These are phyloP conservation scores for Lodderomyces jiufengensis DNA, from an alignment of 1,139 yeast species.

Conservation along the genomic window DNA sequence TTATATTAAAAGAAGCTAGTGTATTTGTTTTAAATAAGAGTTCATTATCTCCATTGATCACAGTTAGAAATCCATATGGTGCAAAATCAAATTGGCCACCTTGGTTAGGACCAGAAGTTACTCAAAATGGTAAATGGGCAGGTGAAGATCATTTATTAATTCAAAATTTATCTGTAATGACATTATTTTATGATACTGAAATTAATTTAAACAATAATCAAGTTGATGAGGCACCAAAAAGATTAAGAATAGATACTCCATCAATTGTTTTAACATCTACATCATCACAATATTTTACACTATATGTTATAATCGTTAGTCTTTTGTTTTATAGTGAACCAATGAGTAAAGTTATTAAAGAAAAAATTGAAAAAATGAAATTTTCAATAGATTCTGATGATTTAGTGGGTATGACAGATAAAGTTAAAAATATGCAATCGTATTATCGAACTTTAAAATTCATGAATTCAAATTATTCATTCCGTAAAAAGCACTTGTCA, in stretches of 20 bases:
- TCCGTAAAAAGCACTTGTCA: slow-evolving; percentile 30
- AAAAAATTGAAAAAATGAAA: slow-evolving; percentile 37
- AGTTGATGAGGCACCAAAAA: slow-evolving; percentile 14
- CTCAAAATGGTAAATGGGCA: slow-evolving; percentile 35
- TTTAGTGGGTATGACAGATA: slow-evolving; percentile 26
- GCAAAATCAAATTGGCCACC: slow-evolving; percentile 44
- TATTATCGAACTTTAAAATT: slow-evolving; percentile 23
- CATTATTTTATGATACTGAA: slow-evolving; percentile 31
- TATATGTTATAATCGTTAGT: slow-evolving; percentile 34
- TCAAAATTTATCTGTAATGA: slow-evolving; percentile 37
- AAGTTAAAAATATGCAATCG: slow-evolving; percentile 26
- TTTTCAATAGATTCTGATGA: slow-evolving; percentile 45
- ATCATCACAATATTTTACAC: slow-evolving; percentile 39
- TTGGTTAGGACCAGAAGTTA: slow-evolving; percentile 44
- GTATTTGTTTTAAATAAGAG: slow-evolving; percentile 36
- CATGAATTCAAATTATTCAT: slow-evolving; percentile 33
- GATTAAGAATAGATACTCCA: slow-evolving; percentile 39
- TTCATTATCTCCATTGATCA: slow-evolving; percentile 14
- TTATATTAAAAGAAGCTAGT: slow-evolving; percentile 35
- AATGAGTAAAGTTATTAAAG: slow-evolving; percentile 30
- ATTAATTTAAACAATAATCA: slow-evolving; percentile 15
- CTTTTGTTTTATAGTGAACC: slow-evolving; percentile 44
- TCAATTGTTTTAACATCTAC: slow-evolving; percentile 39
- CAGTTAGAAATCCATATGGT: slow-evolving; percentile 31
- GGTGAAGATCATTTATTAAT: slow-evolving; percentile 36